phyloP scores from a whole-genome alignment of 345 rosid species.

The Brassica juncea region DNA sequence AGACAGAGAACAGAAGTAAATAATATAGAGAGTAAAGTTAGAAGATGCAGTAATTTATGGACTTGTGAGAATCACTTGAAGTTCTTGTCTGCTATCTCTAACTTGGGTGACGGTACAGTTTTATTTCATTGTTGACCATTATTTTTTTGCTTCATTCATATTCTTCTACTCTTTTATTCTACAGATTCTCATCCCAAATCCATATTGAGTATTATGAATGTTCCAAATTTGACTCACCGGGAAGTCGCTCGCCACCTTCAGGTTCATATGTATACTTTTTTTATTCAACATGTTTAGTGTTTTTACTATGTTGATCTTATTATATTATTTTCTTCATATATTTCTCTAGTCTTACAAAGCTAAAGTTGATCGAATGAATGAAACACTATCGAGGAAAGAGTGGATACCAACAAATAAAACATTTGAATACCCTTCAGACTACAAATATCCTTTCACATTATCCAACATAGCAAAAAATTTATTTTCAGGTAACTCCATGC shows the following conservation, averaged over 20 bases:
- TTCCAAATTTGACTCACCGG: too few relatives aligned
- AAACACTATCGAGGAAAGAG: too few relatives aligned
- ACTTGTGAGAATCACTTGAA: slow-evolving; percentile 44
- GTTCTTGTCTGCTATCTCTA: slow-evolving; percentile 44
- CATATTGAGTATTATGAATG: slow-evolving; percentile 45
- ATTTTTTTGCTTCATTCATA: neutral
- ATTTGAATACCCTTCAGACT: too few relatives aligned
- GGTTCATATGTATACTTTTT: too few relatives aligned
- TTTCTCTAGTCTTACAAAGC: too few relatives aligned
- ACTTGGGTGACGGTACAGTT: slow-evolving; percentile 45
- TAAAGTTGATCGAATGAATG: neutral
- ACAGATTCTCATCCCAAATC: slow-evolving; percentile 51
- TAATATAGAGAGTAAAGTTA: neutral
- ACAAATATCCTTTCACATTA: slow-evolving; percentile 16
- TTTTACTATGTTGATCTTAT: too few relatives aligned
- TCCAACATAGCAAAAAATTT: neutral
- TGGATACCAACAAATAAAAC: too few relatives aligned
- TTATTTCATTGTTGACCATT: neutral
- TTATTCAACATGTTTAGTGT: too few relatives aligned
- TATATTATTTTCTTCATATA: too few relatives aligned
- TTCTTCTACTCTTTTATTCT: neutral
- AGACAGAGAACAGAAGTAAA: neutral
- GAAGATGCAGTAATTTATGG: slow-evolving; percentile 37
- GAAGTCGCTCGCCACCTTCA: too few relatives aligned
- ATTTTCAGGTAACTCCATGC: slow-evolving; percentile 4